Evolutionary conservation across 1,284 basidiomycete genomes (phyloP), one percentile per base, ranked within the genome.

Genomic region (Leccinum griseonigrum): DNA sequence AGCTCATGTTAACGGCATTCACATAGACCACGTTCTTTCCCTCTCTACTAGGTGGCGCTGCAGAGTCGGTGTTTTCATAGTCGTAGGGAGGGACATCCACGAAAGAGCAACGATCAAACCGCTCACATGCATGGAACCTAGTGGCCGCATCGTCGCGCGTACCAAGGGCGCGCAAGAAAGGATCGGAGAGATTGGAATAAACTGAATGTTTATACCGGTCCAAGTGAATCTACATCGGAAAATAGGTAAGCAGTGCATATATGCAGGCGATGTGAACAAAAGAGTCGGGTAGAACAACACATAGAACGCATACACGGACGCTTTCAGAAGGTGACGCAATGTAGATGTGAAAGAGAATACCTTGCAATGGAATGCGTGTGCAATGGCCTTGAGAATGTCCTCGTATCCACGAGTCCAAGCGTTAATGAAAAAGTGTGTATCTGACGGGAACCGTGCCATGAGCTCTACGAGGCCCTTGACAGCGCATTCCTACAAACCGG

Each of bases 351-450:
- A 11, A 57, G 13, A 2, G 10, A 22, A 11, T 66, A 91, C 92
- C 75, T 82, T 80, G 48, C 80, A 78, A 40, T 82, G 76, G 68
- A 95, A 96, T 1, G 79, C 76, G 2, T 78, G 76, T 0, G 89
- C 83, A 2, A 97, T 78, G 0, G 82, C 89, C 70, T 93, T 92
- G 32, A 95, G 78, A 16, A 94, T 78, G 53, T 94, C 91, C 73
- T 95, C 93, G 71, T 94, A 94, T 1, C 96, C 95, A 87, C 91
- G 95, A 0, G 95, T 97, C 95, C 96, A 98, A 0, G 84, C 74
- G 67, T 98, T 95, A 64, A 98, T 81, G 77, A 93, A 98, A 77
- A 98, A 97, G 55, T 85, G 79, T 0, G 88, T 89, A 5, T 81
- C 78, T 0, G 77, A 63, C 0, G 94, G 91, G 65, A 88, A 92